A percentile compares a stretch with the other conserved stretches of the same genome.
phyloP scores from a whole-genome alignment of 257 asterid species.

The Solanum megistacrolobum region DNA sequence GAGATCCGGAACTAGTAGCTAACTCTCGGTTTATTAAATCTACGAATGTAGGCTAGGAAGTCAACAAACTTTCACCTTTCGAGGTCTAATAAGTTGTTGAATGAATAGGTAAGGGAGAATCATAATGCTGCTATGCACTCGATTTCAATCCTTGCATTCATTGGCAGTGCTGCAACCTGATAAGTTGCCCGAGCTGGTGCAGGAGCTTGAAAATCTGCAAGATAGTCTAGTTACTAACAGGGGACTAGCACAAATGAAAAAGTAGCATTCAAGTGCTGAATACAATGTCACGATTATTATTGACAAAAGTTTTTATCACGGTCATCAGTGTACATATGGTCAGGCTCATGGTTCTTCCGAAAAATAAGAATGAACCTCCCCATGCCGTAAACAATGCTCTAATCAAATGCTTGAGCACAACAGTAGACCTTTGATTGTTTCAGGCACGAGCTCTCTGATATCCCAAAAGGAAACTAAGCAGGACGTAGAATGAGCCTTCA shows the following conservation, averaged over 20 bases:
- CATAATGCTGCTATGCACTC: conserved; percentile 74
- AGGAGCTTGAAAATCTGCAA: conserved; percentile 78
- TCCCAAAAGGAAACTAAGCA: neutral
- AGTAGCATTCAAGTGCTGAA: neutral
- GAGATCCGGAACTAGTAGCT: neutral
- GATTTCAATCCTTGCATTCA: conserved; percentile 76
- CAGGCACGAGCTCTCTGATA: neutral
- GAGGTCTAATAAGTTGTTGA: neutral
- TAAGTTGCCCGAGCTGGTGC: conserved; percentile 91
- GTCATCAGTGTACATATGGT: neutral
- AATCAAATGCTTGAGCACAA: neutral
- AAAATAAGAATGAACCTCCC: neutral
- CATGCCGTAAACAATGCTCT: neutral
- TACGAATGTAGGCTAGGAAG: neutral
- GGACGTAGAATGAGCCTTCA: neutral
- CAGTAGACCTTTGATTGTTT: neutral
- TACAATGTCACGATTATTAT: neutral
- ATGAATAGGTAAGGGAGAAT: neutral
- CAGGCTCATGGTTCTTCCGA: neutral
- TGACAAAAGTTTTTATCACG: neutral
- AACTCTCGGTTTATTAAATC: neutral
- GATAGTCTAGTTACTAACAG: neutral
- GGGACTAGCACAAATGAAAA: neutral
- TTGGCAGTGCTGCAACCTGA: conserved; percentile 87
- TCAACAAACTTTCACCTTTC: neutral